Evolutionary conservation across 2,329 filamentous ascomycete species (phyloP), one percentile per base, ranked within the genome.

Genomic region (Saccharata proteae): DNA sequence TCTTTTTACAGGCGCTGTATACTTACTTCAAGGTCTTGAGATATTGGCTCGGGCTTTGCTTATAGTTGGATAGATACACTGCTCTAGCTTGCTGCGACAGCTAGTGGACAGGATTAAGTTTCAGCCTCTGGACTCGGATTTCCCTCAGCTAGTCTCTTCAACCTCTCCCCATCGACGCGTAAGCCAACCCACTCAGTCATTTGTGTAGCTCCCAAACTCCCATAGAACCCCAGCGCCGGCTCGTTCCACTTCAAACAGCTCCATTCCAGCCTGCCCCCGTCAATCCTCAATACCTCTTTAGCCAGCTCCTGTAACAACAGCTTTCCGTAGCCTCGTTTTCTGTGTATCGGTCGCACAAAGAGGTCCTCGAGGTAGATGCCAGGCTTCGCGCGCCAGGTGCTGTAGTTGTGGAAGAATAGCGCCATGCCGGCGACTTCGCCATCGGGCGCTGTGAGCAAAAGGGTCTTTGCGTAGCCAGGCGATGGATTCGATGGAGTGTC

Each of bases 281-380:
- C 65, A 41, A 86, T 77, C 32, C 69, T 67, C 32, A 80, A 49
- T 3, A 84, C 77, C 61, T 93, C 81, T 47, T 71, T 73, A n/a
- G 86, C 88, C 50, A 94, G 60, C 43, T 74, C 72, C 38, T 71
- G 71, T 29, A 96, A 63, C 49, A 96, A 55, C 44, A 66, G 62
- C 56, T 77, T 80, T 22, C 86, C 88, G 50, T 88, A 93, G 1
- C 86, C 86, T 38, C 71, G 72, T 19, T 77, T 77, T 4, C 90
- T 67, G 45, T 80, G 75, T 26, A 62, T 61, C 1, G 74, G 68
- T 43, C 74, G 67, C 23, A 98, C 83, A 48, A 78, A 93, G n/a
- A 96, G 63, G 50, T 96, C 88, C 55, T 96, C 88, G 21, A 96
- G 75, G 55, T 92, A 93, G 48, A 98, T 80, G 3, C 88, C 88